Evolutionary conservation across 2,329 filamentous ascomycete species (phyloP), one percentile per base, ranked within the genome.

Genomic region (Claviceps cyperi): DNA sequence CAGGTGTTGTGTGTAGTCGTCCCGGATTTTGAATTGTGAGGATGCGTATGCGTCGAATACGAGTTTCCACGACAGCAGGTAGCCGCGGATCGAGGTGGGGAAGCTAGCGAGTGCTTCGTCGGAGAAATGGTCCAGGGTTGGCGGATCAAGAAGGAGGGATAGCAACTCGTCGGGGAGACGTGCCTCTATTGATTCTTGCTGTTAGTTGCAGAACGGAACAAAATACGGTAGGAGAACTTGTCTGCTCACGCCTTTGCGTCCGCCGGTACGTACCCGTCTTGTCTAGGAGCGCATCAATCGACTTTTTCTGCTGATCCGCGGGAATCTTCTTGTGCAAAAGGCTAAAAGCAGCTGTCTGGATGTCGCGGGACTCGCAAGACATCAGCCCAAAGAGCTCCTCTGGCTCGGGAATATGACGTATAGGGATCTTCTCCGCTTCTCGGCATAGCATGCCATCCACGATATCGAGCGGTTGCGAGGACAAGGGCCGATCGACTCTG

Each of bases 41-140:
- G 81, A 79, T 17, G 74, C 71, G 61, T 91, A 94, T 43, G 91
- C 83, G 57, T 94, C 88, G 61, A 94, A 97, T 0, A 96, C 75
- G 1, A 97, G 73, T 55, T 86, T 79, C 92, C 92, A 98, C 11
- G 87, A 85, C 28, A 95, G 72, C 2, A 98, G 73, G 60, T 96
- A 98, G 9, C 83, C 80, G 48, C 88, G 80, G 46, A 95, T 72
- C 0, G 77, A 62, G 0, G 79, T 69, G 11, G 88, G 88, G 58
- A 90, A 84, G 15, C 77, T 72, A 5, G 81, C 74, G 21, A 89
- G 79, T 37, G 76, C 71, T 8, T 83, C 76, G 45, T 85, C 80
- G 0, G 76, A 72, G 44, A 88, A 77, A 13, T 73, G 72, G n/a
- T 84, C 77, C 2, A 86, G 71, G 0, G 81, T 81, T 0, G 91